These are phyloP conservation scores for Sarocladiaceae sp. DNA, from an alignment of 2,329 filamentous ascomycete species.

Conservation along the genomic window DNA sequence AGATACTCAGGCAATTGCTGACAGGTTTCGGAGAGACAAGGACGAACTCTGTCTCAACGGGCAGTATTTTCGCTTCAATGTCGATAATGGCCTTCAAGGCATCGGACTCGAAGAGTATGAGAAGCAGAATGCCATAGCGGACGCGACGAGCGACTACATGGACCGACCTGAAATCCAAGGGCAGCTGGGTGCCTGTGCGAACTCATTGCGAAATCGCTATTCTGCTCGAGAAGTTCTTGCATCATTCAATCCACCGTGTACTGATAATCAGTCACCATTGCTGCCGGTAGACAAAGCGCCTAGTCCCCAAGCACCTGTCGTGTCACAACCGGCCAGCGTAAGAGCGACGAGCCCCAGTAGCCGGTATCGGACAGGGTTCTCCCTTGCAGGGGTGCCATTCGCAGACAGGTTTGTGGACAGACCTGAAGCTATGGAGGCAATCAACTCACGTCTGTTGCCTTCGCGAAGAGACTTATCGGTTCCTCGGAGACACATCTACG, in stretches of 20 bases:
- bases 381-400: constrained; percentile 27
- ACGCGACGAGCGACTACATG: constrained; percentile 14
- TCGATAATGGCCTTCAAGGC: constrained; percentile 33
- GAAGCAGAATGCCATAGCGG: constrained; percentile 11
- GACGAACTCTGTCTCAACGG: constrained; percentile 21
- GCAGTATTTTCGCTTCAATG: constrained; percentile 38
- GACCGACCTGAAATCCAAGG: constrained; percentile 3
- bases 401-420: constrained; percentile 55
- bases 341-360: neutral
- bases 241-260: no score
- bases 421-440: constrained; percentile 16
- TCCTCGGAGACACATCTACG: neutral
- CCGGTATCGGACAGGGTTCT: neutral
- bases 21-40: constrained; percentile 25
- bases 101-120: constrained; percentile 31
- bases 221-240: neutral
- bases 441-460: neutral
- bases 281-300: no score
- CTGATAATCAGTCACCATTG: no score
- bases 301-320: no score
- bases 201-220: no score
- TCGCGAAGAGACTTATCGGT: neutral
- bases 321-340: neutral
- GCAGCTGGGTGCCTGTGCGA: neutral
- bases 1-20: constrained; percentile 31